Percentiles rank a stretch among this genome's conserved stretches.
These are phyloP conservation scores for Corymbia maculata DNA, from an alignment of 345 rosid species.

Conservation along the genomic window DNA sequence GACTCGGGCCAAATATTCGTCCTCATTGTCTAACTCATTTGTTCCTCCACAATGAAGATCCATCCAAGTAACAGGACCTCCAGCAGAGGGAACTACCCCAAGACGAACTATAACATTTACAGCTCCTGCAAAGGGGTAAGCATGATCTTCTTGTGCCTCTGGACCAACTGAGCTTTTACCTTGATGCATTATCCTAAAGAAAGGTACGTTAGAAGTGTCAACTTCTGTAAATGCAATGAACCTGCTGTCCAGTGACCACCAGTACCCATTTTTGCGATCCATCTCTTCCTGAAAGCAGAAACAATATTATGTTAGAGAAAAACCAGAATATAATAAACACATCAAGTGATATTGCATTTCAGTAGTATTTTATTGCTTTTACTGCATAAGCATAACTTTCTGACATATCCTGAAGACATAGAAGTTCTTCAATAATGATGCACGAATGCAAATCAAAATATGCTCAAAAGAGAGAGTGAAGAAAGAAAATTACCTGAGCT, in stretches of 20 bases:
- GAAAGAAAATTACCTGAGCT: slow-evolving; percentile 67
- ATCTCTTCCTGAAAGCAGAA: slow-evolving; percentile 72
- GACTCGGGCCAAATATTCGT: slow-evolving; percentile 85
- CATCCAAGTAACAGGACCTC: slow-evolving; percentile 79
- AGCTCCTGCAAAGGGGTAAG: slow-evolving; percentile 96
- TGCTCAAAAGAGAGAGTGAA: not conserved
- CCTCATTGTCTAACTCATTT: slow-evolving; percentile 24
- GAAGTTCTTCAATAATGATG: not conserved
- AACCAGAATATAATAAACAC: not conserved
- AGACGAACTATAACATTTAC: slow-evolving; percentile 76
- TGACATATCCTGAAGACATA: not conserved
- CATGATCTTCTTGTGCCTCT: slow-evolving; percentile 89
- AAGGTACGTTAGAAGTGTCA: slow-evolving; percentile 65
- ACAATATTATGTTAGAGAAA: not conserved
- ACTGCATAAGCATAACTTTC: not conserved
- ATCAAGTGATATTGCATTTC: not conserved
- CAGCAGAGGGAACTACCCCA: slow-evolving; percentile 72
- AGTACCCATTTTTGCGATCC: slow-evolving; percentile 90
- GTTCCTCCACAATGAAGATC: slow-evolving; percentile 75
- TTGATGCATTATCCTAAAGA: slow-evolving; percentile 94
- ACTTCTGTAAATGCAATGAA: slow-evolving; percentile 78
- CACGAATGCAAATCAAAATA: not conserved
- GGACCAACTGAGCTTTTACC: slow-evolving; percentile 72
- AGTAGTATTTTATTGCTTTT: not conserved
- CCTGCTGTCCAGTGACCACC: slow-evolving; percentile 97